Conservation (phyloP, 345 rosid genomes). For the Corchorus olitorius region DNA sequence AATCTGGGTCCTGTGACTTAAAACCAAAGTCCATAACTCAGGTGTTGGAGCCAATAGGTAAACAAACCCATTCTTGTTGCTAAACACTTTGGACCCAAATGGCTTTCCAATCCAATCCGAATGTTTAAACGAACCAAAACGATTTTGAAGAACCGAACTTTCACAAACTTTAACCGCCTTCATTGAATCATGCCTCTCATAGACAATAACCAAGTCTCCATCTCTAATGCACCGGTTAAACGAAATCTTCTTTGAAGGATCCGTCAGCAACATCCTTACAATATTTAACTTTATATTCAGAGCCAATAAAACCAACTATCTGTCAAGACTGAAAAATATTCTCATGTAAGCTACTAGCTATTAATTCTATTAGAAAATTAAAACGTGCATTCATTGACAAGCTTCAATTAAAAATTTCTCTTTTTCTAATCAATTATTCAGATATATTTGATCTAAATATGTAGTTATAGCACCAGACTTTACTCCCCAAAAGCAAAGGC, state of each 20-base stretch:
- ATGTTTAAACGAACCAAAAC: slow-evolving; percentile 81
- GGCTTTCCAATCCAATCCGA: slow-evolving; percentile 96
- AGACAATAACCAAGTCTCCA: slow-evolving; percentile 81
- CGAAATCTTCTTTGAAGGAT: slow-evolving; percentile 53
- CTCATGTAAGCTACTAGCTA: slow-evolving; percentile 7
- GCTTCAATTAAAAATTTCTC: neutral
- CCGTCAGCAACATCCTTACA: slow-evolving; percentile 55
- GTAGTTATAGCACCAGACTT: neutral
- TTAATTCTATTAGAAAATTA: neutral
- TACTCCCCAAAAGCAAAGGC: neutral
- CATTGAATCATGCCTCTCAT: slow-evolving; percentile 85
- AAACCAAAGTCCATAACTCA: slow-evolving; percentile 89
- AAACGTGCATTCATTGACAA: neutral
- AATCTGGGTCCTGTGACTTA: slow-evolving; percentile 96
- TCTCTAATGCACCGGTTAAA: slow-evolving; percentile 52
- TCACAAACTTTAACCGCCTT: slow-evolving; percentile 70
- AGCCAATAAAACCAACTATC: slow-evolving; percentile 7
- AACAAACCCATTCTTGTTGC: slow-evolving; percentile 83
- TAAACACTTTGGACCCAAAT: slow-evolving; percentile 87
- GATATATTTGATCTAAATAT: neutral
- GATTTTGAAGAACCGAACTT: slow-evolving; percentile 72
- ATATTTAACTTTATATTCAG: neutral
- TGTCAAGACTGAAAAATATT: slow-evolving; percentile 6
- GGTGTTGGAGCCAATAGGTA: slow-evolving; percentile 88
- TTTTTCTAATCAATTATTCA: neutral